Base-by-base conservation (phyloP, 345 rosid species). In the Pistacia vera region DNA sequence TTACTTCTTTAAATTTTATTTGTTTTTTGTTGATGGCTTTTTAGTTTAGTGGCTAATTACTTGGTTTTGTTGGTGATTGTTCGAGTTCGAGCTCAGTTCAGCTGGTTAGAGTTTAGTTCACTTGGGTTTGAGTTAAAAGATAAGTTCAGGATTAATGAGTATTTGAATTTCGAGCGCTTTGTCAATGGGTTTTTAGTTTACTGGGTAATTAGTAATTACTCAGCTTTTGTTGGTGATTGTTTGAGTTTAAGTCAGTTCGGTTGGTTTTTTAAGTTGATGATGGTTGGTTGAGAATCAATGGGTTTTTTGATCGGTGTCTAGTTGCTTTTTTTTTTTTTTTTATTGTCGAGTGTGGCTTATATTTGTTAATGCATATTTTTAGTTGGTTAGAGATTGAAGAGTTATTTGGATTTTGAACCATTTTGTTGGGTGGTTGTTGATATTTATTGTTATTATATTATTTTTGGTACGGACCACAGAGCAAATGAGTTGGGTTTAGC, bases 371-470 rank as follows among this genome's bases (percentile, higher is more conserved):
- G 62, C 62, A 3, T 58, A 7, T 58, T 20, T 58, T 20, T n/a
- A 0, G 28, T 58, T 58, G 62, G 25, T 20, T 58, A 18, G 8
- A 9, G 46, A 18, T 63, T 63, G 1, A 17, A 63, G 67, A 33
- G 49, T 35, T 44, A 63, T 16, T 63, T 63, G 67, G n/a, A 63
- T 33, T 63, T 41, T n/a, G 14, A 44, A 51, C 44, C 52, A 25
- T 44, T 65, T 48, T 67, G n/a, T 49, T 48, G 71, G 58, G 49
- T 46, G 71, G 22, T 67, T 36, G 12, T 35, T n/a, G 66, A 35
- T 63, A 13, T 30, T 33, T 63, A 63, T 33, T 35, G 2, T n/a
- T 57, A 38, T 4, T 38, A 38, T 58, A 1, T 60, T 60, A 11
- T 25, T 25, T 28, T 11, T 30, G 36, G 11, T 60, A 5, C 11